A percentile compares a stretch with the other conserved stretches of the same genome.
Evolutionary conservation across 2,329 filamentous ascomycete genomes (phyloP).

Genomic region (Fusarium buharicum): DNA sequence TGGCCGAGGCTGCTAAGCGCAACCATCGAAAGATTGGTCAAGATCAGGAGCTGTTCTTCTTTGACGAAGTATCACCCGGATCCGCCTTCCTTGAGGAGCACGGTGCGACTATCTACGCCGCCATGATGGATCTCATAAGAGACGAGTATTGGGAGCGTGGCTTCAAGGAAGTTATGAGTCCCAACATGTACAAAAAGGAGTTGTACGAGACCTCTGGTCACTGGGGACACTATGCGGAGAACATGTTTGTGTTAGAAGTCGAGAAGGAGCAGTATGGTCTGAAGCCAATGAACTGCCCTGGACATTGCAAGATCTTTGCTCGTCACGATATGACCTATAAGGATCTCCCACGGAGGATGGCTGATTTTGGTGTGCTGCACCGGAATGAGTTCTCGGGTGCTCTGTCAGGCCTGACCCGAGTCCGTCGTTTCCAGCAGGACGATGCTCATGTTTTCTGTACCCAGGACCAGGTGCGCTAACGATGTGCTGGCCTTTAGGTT

Average conservation of each 20-base stretch:
- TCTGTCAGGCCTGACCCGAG: conserved; percentile 87
- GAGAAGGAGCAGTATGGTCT: conserved; percentile 80
- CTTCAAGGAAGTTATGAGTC: conserved; percentile 94
- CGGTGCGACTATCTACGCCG: conserved; percentile 93
- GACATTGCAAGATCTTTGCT: conserved; percentile 88
- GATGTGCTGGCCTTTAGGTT: no score
- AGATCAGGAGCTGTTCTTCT: conserved; percentile 98
- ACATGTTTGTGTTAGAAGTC: conserved; percentile 81
- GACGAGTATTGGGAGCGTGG: conserved; percentile 92
- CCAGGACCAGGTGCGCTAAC: conserved; percentile 49
- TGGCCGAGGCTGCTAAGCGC: conserved; percentile 97
- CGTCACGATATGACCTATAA: conserved; percentile 84
- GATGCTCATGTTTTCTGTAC: conserved; percentile 95
- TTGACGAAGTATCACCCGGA: conserved; percentile 92
- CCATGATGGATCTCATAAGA: conserved; percentile 81
- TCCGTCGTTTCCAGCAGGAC: conserved; percentile 94
- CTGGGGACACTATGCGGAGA: conserved; percentile 86
- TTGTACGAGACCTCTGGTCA: conserved; percentile 96
- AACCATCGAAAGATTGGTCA: conserved; percentile 94
- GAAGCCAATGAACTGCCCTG: conserved; percentile 99
- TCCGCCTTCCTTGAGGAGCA: conserved; percentile 93
- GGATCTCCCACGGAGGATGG: conserved; percentile 90
- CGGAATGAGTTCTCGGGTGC: conserved; percentile 95
- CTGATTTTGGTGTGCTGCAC: conserved; percentile 95
- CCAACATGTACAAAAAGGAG: conserved; percentile 92